These are phyloP conservation scores for Fraxinus sp. DNA, from an alignment of 305 asterid species.

Conservation along the genomic window DNA sequence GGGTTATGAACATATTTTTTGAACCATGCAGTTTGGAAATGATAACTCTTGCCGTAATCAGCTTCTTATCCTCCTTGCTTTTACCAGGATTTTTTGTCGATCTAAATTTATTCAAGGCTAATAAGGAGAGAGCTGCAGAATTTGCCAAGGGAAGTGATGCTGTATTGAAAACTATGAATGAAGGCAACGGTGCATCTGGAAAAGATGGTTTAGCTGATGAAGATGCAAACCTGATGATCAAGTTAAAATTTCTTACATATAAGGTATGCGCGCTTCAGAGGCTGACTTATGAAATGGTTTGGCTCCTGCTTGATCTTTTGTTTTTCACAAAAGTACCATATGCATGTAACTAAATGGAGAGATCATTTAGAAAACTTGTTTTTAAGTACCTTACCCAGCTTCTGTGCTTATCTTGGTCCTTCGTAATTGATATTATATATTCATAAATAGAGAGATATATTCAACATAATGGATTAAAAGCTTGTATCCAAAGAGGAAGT, in stretches of 20 bases:
- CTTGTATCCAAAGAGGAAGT: not conserved
- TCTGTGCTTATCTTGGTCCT: not conserved
- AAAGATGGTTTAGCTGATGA: slow-evolving; percentile 80
- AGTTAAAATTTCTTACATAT: slow-evolving; percentile 90
- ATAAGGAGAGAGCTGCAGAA: slow-evolving; percentile 49
- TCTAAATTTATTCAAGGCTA: slow-evolving; percentile 75
- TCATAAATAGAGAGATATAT: not conserved
- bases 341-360: not conserved
- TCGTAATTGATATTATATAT: not conserved
- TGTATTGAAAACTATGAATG: slow-evolving; percentile 33
- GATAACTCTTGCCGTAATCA: not conserved
- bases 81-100: slow-evolving; percentile 87
- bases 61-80: slow-evolving; percentile 24
- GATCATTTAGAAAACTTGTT: not conserved
- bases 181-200: slow-evolving; percentile 33
- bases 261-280: slow-evolving; percentile 48
- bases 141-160: slow-evolving; percentile 36
- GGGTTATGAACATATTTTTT: not conserved
- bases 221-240: slow-evolving; percentile 98
- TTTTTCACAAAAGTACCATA: not conserved
- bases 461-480: not conserved
- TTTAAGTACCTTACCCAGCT: not conserved
- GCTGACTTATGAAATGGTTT: slow-evolving; percentile 18
- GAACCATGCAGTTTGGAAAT: not conserved
- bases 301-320: slow-evolving; percentile 12